Conservation (phyloP, 345 rosid species). For the Pistacia integerrima region DNA sequence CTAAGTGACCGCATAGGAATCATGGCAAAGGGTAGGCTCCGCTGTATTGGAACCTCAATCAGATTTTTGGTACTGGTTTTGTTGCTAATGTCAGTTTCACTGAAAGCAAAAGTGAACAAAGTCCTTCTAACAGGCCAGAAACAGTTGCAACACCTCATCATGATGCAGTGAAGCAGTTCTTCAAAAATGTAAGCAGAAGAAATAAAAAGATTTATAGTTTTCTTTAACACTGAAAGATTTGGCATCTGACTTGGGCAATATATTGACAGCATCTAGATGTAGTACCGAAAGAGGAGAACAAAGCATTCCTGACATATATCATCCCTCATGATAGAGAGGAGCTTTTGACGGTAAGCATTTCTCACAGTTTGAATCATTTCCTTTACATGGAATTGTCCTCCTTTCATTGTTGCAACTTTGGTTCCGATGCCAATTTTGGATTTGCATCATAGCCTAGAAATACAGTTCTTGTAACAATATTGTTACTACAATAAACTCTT, state of each 20-base stretch:
- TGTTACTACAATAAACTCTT: neutral
- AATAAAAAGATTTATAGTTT: constrained; percentile 7
- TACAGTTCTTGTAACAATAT: neutral
- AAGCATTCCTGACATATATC: constrained; percentile 72
- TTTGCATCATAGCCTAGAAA: neutral
- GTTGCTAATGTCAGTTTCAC: constrained; percentile 71
- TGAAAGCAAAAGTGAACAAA: constrained; percentile 44
- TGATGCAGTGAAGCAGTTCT: constrained; percentile 68
- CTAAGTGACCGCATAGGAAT: constrained; percentile 89
- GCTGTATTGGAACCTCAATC: constrained; percentile 87
- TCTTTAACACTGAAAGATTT: neutral
- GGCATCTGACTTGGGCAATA: constrained; percentile 14
- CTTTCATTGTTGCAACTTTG: neutral
- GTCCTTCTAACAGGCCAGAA: constrained; percentile 37
- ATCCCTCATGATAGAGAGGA: constrained; percentile 82
- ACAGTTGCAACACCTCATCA: constrained; percentile 33
- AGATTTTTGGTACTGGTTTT: constrained; percentile 94
- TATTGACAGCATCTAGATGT: constrained; percentile 64
- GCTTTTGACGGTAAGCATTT: constrained; percentile 54
- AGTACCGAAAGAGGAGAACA: constrained; percentile 67
- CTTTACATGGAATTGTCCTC: neutral
- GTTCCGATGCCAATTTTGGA: neutral
- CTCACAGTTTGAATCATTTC: neutral
- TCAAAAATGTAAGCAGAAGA: constrained; percentile 57
- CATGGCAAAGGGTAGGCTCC: constrained; percentile 94